These are phyloP conservation scores for Alternaria alternata DNA, from an alignment of 2,329 filamentous ascomycete genomes.

Conservation along the genomic window DNA sequence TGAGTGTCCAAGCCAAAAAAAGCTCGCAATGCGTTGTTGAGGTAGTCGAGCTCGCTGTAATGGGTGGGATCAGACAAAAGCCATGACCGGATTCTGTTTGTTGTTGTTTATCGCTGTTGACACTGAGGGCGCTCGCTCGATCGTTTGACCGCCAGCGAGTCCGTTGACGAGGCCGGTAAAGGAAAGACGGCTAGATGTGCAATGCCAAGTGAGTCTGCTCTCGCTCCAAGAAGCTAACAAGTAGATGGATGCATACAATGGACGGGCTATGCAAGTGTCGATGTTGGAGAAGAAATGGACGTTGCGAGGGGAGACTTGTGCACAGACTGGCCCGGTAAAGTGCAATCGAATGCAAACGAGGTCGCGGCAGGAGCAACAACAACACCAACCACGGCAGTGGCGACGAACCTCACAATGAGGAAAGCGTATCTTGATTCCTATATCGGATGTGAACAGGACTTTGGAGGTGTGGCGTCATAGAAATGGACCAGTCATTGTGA, in stretches of 20 bases:
- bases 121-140: slow-evolving; percentile 23
- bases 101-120: slow-evolving; percentile 35
- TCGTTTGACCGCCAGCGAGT: slow-evolving; percentile 23
- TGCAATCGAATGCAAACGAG: slow-evolving; percentile 31
- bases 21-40: slow-evolving; percentile 21
- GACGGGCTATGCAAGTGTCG: slow-evolving; percentile 23
- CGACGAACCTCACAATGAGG: slow-evolving; percentile 19
- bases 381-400: slow-evolving; percentile 20
- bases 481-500: slow-evolving; percentile 18
- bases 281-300: slow-evolving; percentile 13
- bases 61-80: slow-evolving; percentile 16
- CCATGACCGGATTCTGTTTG: slow-evolving; percentile 29
- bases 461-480: background rate
- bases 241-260: slow-evolving; percentile 44
- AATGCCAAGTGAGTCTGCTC: slow-evolving; percentile 35
- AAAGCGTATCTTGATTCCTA: slow-evolving; percentile 15
- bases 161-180: slow-evolving; percentile 36
- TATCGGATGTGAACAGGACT: background rate
- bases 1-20: slow-evolving; percentile 28
- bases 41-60: slow-evolving; percentile 23
- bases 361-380: slow-evolving; percentile 29
- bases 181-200: slow-evolving; percentile 38
- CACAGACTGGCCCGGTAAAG: slow-evolving; percentile 30
- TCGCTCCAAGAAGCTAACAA: slow-evolving; percentile 46
- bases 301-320: slow-evolving; percentile 15